Evolutionary conservation across 179 eudicot species (phyloP), one percentile per base, ranked within the genome.

Genomic region (Vitellaria paradoxa): DNA sequence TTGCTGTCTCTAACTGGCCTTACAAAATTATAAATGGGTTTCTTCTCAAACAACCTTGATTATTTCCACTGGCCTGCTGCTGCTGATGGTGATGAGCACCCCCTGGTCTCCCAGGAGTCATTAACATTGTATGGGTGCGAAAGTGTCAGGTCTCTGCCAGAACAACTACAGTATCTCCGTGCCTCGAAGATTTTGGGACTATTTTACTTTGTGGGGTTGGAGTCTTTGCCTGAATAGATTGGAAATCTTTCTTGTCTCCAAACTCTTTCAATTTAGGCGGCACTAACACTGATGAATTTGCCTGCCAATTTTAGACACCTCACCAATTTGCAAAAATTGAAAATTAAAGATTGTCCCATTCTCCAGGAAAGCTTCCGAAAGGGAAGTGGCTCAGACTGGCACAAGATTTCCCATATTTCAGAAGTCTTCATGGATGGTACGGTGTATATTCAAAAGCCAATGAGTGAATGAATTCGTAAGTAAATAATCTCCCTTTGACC

Each of bases 181-280:
- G 63, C 63, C 9, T 66, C 79, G 6, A 18, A 20, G 53, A 0
- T 0, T 0, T 21, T 82, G 26, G 3, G 0, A 14, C 42, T 82
- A 3, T 0, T 0, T 0, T 4, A 0, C 0, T 79, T 56, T 13
- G 63, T 4, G 45, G 68, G 68, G 9, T 2, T 79, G 20, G 62
- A 20, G 53, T 14, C 9, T 17, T 18, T 83, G 21, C 80, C 76
- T 3, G 82, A 83, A 21, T 83, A 78, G 82, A 7, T 82, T 4
- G n/a, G n/a, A n/a, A n/a, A n/a, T n/a, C n/a, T n/a, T n/a, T n/a
- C n/a, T n/a, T n/a, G n/a, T n/a, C n/a, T n/a, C n/a, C n/a, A n/a
- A n/a, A n/a, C n/a, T n/a, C n/a, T n/a, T n/a, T n/a, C n/a, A n/a
- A n/a, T n/a, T n/a, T n/a, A n/a, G n/a, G n/a, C n/a, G n/a, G n/a